A percentile compares a stretch with the other conserved stretches of the same genome.
These are phyloP conservation scores for Umbelopsis sp. DNA, from an alignment of 371 early-diverging fungal species.

Conservation along the genomic window DNA sequence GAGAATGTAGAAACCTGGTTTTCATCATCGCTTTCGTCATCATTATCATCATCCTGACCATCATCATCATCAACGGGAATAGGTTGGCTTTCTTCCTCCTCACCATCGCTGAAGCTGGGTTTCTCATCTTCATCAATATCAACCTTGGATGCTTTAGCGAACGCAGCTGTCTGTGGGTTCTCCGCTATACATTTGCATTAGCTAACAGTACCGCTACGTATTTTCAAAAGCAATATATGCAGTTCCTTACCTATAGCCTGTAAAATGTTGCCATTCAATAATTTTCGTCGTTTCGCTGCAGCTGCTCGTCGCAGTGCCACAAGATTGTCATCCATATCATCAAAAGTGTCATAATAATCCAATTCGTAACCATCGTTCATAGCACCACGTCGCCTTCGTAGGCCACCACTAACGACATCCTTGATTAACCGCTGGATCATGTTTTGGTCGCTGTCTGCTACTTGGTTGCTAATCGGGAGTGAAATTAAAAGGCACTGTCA, in stretches of 20 bases:
- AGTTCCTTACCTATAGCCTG: slow-evolving; percentile 31
- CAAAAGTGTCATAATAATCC: slow-evolving; percentile 45
- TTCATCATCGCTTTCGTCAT: slow-evolving; percentile 19
- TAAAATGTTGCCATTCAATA: slow-evolving; percentile 36
- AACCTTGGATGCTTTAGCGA: slow-evolving; percentile 46
- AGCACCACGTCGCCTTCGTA: slow-evolving; percentile 44
- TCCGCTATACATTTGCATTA: slow-evolving; percentile 24
- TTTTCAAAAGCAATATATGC: not conserved
- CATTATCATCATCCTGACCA: slow-evolving; percentile 18
- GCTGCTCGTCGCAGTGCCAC: slow-evolving; percentile 40
- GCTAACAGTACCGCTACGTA: not conserved
- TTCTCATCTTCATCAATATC: slow-evolving; percentile 28
- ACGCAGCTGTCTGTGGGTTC: slow-evolving; percentile 50
- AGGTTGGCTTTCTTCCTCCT: slow-evolving; percentile 27
- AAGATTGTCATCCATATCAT: slow-evolving; percentile 44
- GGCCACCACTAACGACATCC: slow-evolving; percentile 50
- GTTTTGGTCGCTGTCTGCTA: slow-evolving; percentile 44
- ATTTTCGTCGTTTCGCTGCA: slow-evolving; percentile 37
- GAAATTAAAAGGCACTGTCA: not conserved
- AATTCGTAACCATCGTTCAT: slow-evolving; percentile 39
- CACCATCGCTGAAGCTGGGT: slow-evolving; percentile 32
- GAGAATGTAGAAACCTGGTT: not conserved
- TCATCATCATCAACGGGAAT: slow-evolving; percentile 6
- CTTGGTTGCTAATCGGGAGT: slow-evolving; percentile 29
- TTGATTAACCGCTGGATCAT: slow-evolving; percentile 44